Base-by-base conservation (phyloP, 2,329 filamentous ascomycete species). In the Emmonsiellopsis sp. region DNA sequence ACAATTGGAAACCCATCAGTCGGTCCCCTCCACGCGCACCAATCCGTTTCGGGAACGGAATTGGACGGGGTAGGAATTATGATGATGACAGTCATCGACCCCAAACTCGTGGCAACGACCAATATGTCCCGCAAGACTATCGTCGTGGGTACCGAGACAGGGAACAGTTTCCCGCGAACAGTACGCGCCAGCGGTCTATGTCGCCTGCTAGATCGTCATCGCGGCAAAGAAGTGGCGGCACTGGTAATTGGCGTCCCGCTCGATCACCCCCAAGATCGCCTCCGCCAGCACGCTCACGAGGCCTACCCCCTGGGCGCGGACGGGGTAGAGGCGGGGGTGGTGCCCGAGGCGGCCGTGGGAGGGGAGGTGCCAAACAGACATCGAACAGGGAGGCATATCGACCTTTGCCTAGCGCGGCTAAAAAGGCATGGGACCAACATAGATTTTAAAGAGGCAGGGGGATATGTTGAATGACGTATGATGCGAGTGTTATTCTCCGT, bases 1-100 rank as follows among this genome's bases (percentile, higher is more conserved):
- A 65, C 54, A 62, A 61, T 54, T 60, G 63, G 26, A 61, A 61
- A 8, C 59, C 62, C n/a, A 58, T 66, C 30, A 60, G 57, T 26
- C 59, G 61, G 26, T 59, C 62, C 13, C 55, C 58, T 13, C 63
- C 55, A 40, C 67, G 70, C 16, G 59, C 63, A 8, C 63, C 65
- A 50, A 73, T 73, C 31, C 66, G 65, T 7, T 66, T 73, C 50
- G 66, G 63, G 20, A 63, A 55, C 34, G 63, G 62, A 5, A 62
- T 67, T 26, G 67, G 65, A 10, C 59, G 61, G 38, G 62, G 63
- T 26, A 61, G 59, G 51, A 62, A 63, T 50, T 56, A 65, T 15
- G 60, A 56, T 13, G 57, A 54, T 53, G 57, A 55, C 56, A 50
- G 54, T 55, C 43, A 46, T 54, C 49, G 54, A 32, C 40, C 50